Percentiles rank a stretch among this genome's conserved stretches.
Evolutionary conservation across 2,329 filamentous ascomycete species (phyloP).

Genomic region (Pezicula rhizophila): DNA sequence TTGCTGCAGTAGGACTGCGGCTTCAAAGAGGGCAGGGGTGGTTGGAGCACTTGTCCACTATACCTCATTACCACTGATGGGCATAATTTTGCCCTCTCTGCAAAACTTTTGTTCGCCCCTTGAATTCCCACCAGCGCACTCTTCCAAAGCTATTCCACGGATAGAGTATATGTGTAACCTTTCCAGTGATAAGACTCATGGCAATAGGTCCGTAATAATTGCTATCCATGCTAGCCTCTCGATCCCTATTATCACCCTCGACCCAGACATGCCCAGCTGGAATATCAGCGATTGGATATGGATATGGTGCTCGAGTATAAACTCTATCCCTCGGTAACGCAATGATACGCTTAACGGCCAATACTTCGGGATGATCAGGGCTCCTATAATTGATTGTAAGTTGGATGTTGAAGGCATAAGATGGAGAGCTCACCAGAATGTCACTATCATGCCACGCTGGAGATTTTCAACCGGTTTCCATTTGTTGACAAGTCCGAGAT

Average conservation of each 20-base stretch:
- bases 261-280: conserved; percentile 90
- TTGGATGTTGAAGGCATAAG: neutral
- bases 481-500: conserved; percentile 55
- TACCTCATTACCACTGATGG: conserved; percentile 7
- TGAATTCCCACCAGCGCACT: conserved; percentile 50
- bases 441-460: conserved; percentile 68
- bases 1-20: too few relatives aligned
- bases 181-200: conserved; percentile 67
- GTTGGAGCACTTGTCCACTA: neutral
- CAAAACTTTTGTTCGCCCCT: conserved; percentile 35
- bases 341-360: conserved; percentile 77
- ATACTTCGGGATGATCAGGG: conserved; percentile 61
- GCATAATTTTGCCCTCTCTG: conserved; percentile 20
- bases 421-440: conserved; percentile 48
- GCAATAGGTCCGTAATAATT: conserved; percentile 86
- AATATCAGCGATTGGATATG: conserved; percentile 52
- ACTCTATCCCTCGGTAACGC: conserved; percentile 76
- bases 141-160: conserved; percentile 55
- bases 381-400: conserved; percentile 41
- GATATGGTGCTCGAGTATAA: conserved; percentile 55
- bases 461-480: conserved; percentile 52
- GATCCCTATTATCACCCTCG: conserved; percentile 67
- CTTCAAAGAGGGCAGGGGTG: too few relatives aligned
- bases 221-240: conserved; percentile 69
- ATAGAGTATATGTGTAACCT: conserved; percentile 65